A percentile compares a stretch with the other conserved stretches of the same genome.
These are phyloP conservation scores for Kwoniella sp. DNA, from an alignment of 768 basidiomycete genomes.

Conservation along the genomic window DNA sequence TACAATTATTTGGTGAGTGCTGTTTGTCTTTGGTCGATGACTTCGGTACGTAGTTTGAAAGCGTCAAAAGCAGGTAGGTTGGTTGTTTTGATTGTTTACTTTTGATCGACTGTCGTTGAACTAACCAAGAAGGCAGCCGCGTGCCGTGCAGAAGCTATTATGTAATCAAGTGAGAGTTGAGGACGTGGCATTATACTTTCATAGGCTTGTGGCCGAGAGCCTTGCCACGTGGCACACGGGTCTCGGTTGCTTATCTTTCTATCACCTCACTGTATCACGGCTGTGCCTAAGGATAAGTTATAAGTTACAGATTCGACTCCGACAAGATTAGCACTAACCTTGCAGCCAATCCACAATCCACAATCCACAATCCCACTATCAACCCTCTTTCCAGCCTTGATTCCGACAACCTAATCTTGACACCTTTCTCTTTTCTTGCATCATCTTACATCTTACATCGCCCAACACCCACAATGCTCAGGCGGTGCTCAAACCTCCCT, in stretches of 20 bases:
- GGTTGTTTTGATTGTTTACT: constrained; percentile 4
- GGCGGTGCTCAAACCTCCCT: constrained; percentile 22
- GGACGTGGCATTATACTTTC: neutral
- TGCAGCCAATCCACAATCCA: neutral
- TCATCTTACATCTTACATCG: neutral
- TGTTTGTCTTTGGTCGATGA: too few relatives aligned
- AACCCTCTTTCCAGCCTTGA: too few relatives aligned
- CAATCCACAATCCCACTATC: too few relatives aligned
- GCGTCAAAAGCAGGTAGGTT: neutral
- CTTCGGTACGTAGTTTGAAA: too few relatives aligned
- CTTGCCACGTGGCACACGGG: neutral
- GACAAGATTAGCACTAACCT: neutral
- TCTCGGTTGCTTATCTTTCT: constrained; percentile 5
- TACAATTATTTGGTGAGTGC: too few relatives aligned
- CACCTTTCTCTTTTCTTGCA: neutral
- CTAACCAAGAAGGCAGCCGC: constrained; percentile 21
- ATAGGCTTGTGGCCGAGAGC: neutral
- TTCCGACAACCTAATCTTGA: neutral
- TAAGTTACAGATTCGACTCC: neutral
- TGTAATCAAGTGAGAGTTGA: too few relatives aligned
- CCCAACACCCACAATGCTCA: constrained; percentile 6
- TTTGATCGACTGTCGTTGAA: constrained; percentile 2
- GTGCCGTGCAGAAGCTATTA: too few relatives aligned
- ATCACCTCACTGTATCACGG: neutral
- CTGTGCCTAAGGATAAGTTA: neutral